Conservation (phyloP, 2,329 filamentous ascomycete genomes). For the Penicillium palitans region DNA sequence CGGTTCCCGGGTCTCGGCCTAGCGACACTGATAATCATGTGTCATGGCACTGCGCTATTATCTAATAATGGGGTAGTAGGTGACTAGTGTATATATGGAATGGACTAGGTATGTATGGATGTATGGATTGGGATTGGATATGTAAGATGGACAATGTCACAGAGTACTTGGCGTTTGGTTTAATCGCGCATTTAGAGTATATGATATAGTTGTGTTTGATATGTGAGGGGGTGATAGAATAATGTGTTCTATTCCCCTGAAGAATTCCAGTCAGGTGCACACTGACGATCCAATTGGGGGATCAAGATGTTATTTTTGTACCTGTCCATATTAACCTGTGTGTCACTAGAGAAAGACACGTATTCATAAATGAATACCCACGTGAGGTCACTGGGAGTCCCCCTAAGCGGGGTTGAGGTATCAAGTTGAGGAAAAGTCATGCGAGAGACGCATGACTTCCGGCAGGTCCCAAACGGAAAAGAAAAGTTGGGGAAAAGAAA, state of each 20-base stretch:
- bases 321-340: not conserved
- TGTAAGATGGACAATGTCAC: not conserved
- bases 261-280: slow-evolving; percentile 1
- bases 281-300: slow-evolving; percentile 3
- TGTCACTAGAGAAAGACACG: not conserved
- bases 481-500: slow-evolving; percentile 24
- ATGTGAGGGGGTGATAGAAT: not conserved
- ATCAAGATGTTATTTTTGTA: not conserved
- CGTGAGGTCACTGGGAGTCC: not conserved
- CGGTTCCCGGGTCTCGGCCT: slow-evolving; percentile 16
- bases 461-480: not conserved
- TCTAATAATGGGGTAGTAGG: slow-evolving; percentile 14
- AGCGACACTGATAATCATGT: slow-evolving; percentile 19
- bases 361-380: not conserved
- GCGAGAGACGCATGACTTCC: not conserved
- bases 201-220: not conserved
- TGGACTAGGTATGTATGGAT: not conserved
- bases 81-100: not conserved
- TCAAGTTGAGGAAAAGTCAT: too few relatives aligned
- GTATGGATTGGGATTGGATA: not conserved
- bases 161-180: not conserved
- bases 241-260: not conserved
- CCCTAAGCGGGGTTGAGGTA: not conserved
- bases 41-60: slow-evolving; percentile 24
- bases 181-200: slow-evolving; percentile 2